Evolutionary conservation across 257 asterid genomes (phyloP), one percentile per base, ranked within the genome.

Genomic region (Knoxia roxburghii): DNA sequence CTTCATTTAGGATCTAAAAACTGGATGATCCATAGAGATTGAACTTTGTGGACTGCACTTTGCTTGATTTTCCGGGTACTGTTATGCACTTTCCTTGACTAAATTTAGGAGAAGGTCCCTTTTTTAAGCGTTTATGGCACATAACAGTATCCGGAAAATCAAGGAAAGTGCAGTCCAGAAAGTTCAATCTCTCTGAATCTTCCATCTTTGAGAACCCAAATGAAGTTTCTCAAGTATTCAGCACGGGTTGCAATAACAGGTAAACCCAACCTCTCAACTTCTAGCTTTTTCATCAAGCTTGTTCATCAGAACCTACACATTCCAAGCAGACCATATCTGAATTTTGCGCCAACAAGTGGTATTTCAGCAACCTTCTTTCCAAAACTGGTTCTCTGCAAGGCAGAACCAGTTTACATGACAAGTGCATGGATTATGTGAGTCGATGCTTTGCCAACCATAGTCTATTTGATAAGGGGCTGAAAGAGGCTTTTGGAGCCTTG

Each of bases 251-350:
- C 87, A 60, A 79, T 84, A 59, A 96, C 95, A 37, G 99, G 97
- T 81, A 93, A 84, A 67, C 90, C 89, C 48, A 93, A 89, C 82
- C 87, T 88, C 80, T 88, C 84, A 13, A 93, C 97, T 71, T 96
- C 96, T 56, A 86, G 73, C 61, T 77, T 86, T 68, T 26, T 23
- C 29, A 89, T 94, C 98, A 64, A 94, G 96, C 77, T 80, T 93
- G 58, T 88, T 77, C 91, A 90, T 88, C 85, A 90, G 66, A 77
- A 88, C 62, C 95, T 83, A 71, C 99, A 94, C 96, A 94, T 91
- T 75, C 99, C 99, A 71, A 68, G 95, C 74, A 86, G 84, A 60
- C 96, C 98, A 69, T 84, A 86, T 67, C 83, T 82, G 71, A 87
- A 89, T 55, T 95, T 82, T 64, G 99, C 90, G 20, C 93, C 96